A percentile compares a stretch with the other conserved stretches of the same genome.
Evolutionary conservation across 2,329 filamentous ascomycete species (phyloP).

Genomic region (Hortaea werneckii): DNA sequence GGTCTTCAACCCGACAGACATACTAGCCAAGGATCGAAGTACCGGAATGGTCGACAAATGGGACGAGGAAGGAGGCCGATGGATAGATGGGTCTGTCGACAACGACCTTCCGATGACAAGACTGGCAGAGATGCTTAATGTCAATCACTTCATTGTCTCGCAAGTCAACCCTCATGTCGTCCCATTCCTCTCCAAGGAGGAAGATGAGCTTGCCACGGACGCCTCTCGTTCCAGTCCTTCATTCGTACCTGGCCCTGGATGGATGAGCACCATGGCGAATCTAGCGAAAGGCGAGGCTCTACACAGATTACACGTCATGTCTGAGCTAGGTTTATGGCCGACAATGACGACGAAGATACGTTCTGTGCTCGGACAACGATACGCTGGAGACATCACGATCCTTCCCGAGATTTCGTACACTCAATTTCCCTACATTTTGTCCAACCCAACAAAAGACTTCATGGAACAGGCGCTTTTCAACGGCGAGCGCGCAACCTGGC

Average conservation of each 20-base stretch:
- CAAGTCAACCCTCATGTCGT: conserved; percentile 85
- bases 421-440: conserved; percentile 66
- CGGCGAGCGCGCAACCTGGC: conserved; percentile 85
- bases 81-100: conserved; percentile 92
- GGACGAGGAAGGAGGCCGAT: conserved; percentile 58
- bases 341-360: conserved; percentile 60
- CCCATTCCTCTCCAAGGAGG: conserved; percentile 47
- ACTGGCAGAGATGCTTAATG: conserved; percentile 76
- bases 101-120: conserved; percentile 63
- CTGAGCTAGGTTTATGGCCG: conserved; percentile 71
- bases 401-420: conserved; percentile 66
- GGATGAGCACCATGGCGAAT: conserved; percentile 57
- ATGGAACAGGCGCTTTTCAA: conserved; percentile 68
- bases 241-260: conserved; percentile 37
- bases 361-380: conserved; percentile 79
- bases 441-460: conserved; percentile 76
- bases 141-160: conserved; percentile 90
- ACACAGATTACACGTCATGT: conserved; percentile 68
- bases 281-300: conserved; percentile 71
- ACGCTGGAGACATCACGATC: conserved; percentile 92
- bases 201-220: not conserved
- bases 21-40: conserved; percentile 76
- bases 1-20: conserved; percentile 69
- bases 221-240: conserved; percentile 5
- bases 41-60: conserved; percentile 70